Evolutionary conservation across 768 basidiomycete genomes (phyloP).

Genomic region (Floccularia luteovirens): DNA sequence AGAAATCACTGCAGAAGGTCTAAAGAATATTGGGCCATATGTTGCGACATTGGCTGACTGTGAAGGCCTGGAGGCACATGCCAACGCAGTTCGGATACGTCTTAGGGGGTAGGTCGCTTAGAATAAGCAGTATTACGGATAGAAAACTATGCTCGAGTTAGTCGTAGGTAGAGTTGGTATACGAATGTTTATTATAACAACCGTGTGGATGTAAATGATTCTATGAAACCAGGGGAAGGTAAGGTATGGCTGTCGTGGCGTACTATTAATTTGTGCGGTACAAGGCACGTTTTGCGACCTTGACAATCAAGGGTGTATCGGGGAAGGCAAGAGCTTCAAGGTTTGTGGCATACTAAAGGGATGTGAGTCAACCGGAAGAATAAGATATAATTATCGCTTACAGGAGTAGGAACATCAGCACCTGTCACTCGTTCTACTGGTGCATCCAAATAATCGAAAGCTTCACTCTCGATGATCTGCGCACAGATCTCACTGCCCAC

Average conservation of each 20-base stretch:
- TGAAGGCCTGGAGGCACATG: slow-evolving; percentile 92
- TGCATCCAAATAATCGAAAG: slow-evolving; percentile 97
- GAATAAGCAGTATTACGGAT: too few species aligned
- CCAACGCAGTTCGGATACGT: slow-evolving; percentile 90
- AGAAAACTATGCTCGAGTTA: too few species aligned
- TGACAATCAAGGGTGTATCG: slow-evolving; percentile 82
- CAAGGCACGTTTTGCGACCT: slow-evolving; percentile 90
- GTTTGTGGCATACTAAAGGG: slow-evolving; percentile 73
- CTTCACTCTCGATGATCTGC: slow-evolving; percentile 95
- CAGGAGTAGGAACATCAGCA: slow-evolving; percentile 95
- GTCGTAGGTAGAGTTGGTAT: slow-evolving; percentile 16
- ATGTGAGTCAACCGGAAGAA: too few species aligned
- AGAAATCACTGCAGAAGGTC: slow-evolving; percentile 75
- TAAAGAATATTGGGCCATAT: slow-evolving; percentile 74
- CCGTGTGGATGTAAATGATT: too few species aligned
- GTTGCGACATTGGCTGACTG: slow-evolving; percentile 90
- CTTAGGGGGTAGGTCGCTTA: slow-evolving; percentile 22
- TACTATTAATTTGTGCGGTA: slow-evolving; percentile 73
- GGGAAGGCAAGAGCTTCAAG: slow-evolving; percentile 93
- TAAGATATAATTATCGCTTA: background rate
- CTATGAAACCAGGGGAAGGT: too few species aligned
- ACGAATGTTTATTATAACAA: too few species aligned
- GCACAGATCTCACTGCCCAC: slow-evolving; percentile 98
- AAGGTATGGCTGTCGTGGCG: too few species aligned
- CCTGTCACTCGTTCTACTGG: slow-evolving; percentile 97